These are phyloP conservation scores for Aureobasidium sp. DNA, from an alignment of 2,329 filamentous ascomycete species.

Conservation along the genomic window DNA sequence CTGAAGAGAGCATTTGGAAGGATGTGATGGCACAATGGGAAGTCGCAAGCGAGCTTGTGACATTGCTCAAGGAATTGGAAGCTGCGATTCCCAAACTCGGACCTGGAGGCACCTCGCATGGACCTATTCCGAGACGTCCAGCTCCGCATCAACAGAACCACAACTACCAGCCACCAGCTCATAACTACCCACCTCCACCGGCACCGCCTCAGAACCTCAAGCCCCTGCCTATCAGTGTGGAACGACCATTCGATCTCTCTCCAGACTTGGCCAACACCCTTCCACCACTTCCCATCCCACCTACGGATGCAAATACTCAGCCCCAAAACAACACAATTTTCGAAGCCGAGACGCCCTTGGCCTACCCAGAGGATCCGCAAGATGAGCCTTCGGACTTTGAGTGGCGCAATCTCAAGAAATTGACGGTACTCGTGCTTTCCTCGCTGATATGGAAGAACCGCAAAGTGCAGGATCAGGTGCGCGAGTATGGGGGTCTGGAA, in stretches of 20 bases:
- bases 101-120: slow-evolving; percentile 33
- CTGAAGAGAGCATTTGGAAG: slow-evolving; percentile 77
- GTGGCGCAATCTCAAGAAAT: slow-evolving; percentile 82
- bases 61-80: slow-evolving; percentile 79
- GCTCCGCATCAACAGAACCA: neutral
- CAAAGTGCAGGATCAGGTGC: slow-evolving; percentile 79
- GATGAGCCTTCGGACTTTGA: slow-evolving; percentile 61
- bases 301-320: slow-evolving; percentile 37
- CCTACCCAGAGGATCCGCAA: slow-evolving; percentile 41
- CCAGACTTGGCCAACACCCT: slow-evolving; percentile 27
- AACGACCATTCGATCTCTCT: slow-evolving; percentile 56
- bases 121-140: slow-evolving; percentile 11
- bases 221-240: slow-evolving; percentile 43
- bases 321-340: slow-evolving; percentile 32
- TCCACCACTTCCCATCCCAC: slow-evolving; percentile 33
- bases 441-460: slow-evolving; percentile 82
- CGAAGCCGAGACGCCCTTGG: slow-evolving; percentile 36
- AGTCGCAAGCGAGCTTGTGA: slow-evolving; percentile 79
- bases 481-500: slow-evolving; percentile 77
- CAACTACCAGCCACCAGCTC: neutral
- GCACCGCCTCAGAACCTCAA: slow-evolving; percentile 8
- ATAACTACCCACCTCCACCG: neutral
- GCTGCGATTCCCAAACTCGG: slow-evolving; percentile 74
- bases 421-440: slow-evolving; percentile 84
- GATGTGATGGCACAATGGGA: slow-evolving; percentile 87